phyloP scores from a whole-genome alignment of 2,329 filamentous ascomycete species.

The Aspergillus sclerotialis region DNA sequence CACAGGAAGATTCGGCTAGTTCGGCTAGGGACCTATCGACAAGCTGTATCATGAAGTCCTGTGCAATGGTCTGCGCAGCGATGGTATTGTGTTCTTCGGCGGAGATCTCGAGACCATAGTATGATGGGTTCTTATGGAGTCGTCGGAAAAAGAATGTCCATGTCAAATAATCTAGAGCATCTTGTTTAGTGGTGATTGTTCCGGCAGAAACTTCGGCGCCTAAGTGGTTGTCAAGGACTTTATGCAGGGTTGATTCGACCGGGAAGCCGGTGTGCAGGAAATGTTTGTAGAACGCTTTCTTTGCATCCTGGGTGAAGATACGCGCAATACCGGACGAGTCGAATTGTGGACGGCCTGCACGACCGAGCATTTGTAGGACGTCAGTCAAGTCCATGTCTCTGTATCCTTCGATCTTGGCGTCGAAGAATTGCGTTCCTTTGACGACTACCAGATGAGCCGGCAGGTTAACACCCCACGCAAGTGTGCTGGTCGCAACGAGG shows the following conservation, averaged over 20 bases:
- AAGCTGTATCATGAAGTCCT: constrained; percentile 90
- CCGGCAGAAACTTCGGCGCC: constrained; percentile 90
- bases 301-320: constrained; percentile 94
- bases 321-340: constrained; percentile 92
- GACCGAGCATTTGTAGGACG: constrained; percentile 94
- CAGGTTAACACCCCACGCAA: constrained; percentile 97
- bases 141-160: constrained; percentile 99
- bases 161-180: constrained; percentile 92
- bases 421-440: constrained; percentile 96
- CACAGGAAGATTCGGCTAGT: constrained; percentile 76
- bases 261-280: constrained; percentile 97
- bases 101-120: constrained; percentile 91
- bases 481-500: constrained; percentile 86
- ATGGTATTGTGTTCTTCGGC: constrained; percentile 87
- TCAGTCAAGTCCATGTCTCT: constrained; percentile 99
- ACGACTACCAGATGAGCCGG: constrained; percentile 95
- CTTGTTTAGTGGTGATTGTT: constrained; percentile 89
- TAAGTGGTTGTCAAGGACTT: constrained; percentile 93
- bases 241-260: constrained; percentile 92
- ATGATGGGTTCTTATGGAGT: constrained; percentile 95
- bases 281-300: constrained; percentile 99
- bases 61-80: constrained; percentile 76
- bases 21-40: constrained; percentile 80
- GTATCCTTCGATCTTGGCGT: constrained; percentile 95
- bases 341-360: constrained; percentile 92